Evolutionary conservation across 1,139 yeast genomes (phyloP).

Genomic region (Yamadazyma songkhlaensis): DNA sequence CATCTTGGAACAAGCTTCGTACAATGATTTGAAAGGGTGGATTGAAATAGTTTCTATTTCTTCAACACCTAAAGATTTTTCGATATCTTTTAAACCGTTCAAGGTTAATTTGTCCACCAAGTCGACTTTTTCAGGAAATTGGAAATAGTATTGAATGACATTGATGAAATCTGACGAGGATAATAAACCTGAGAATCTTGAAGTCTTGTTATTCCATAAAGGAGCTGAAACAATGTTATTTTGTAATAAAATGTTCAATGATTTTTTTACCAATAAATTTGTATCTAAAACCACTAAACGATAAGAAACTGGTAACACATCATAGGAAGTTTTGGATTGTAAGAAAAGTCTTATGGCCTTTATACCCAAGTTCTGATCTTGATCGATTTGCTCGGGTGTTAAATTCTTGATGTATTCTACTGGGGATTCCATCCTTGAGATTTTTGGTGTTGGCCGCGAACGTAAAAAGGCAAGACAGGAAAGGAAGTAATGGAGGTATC

Average conservation of each 20-base stretch:
- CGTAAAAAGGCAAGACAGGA: too few species aligned
- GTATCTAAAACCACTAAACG: slow-evolving; percentile 93
- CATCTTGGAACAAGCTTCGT: slow-evolving; percentile 95
- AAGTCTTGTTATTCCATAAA: slow-evolving; percentile 87
- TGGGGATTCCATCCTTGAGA: slow-evolving; percentile 15
- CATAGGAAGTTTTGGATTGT: slow-evolving; percentile 91
- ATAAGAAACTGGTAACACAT: slow-evolving; percentile 93
- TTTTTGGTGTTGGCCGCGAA: too few species aligned
- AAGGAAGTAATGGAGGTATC: too few species aligned
- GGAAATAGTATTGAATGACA: slow-evolving; percentile 92
- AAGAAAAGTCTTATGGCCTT: slow-evolving; percentile 80
- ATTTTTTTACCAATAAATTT: slow-evolving; percentile 83
- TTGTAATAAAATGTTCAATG: slow-evolving; percentile 84
- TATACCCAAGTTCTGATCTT: slow-evolving; percentile 66
- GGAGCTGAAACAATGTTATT: slow-evolving; percentile 97
- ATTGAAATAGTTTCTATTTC: slow-evolving; percentile 87
- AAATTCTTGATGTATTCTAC: slow-evolving; percentile 45
- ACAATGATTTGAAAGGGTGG: slow-evolving; percentile 87
- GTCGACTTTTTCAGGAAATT: slow-evolving; percentile 86
- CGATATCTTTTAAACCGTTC: slow-evolving; percentile 82
- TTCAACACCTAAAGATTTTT: slow-evolving; percentile 82
- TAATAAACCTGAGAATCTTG: slow-evolving; percentile 89
- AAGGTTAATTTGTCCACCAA: slow-evolving; percentile 83
- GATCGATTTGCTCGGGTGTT: slow-evolving; percentile 43
- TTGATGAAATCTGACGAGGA: slow-evolving; percentile 93